Base-by-base conservation (phyloP, 495 filamentous ascomycete genomes). In the Cairneyella variabilis region DNA sequence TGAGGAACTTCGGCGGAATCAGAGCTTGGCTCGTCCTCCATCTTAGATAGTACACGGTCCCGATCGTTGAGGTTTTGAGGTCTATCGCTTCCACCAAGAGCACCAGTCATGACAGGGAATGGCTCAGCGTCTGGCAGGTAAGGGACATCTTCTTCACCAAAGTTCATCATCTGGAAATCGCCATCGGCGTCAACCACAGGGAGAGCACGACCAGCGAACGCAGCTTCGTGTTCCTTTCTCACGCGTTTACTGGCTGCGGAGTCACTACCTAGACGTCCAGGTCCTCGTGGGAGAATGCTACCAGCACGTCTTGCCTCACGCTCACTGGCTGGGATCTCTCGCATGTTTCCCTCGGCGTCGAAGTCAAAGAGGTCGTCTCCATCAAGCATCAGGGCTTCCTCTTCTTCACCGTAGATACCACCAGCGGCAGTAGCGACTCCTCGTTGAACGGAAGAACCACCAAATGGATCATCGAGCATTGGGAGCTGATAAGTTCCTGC, bases 171-270 rank as follows among this genome's bases (percentile, higher is more conserved):
- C 16, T 67, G 38, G 25, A 65, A 57, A 51, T 57, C 56, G 7
- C 36, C 55, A 12, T 62, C 62, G 9, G 8, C 32, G 32, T 50
- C 53, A 51, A 49, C 22, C 65, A 67, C 59, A 65, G 61, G 23
- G 41, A 54, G 20, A 28, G 22, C 22, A 52, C 60, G 43, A 42
- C 57, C 41, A 60, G 58, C 53, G 45, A 53, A 22, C 20, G 57
- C 55, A 52, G 69, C 71, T 45, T 70, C 64, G 60, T 74, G 63
- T 48, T 71, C 71, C 45, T 57, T 61, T 26, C 70, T 62, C 36
- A 76, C 72, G 16, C 66, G 61, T 45, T 47, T 63, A 62, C 68
- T 72, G 17, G 60, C 68, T 25, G 58, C 68, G 48, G 71, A 65
- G 26, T 78, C 73, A 60, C 63, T 72, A 22, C 52, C 60, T 42